phyloP scores from a whole-genome alignment of 2,329 filamentous ascomycete genomes.

The Sphaerulina populicola region DNA sequence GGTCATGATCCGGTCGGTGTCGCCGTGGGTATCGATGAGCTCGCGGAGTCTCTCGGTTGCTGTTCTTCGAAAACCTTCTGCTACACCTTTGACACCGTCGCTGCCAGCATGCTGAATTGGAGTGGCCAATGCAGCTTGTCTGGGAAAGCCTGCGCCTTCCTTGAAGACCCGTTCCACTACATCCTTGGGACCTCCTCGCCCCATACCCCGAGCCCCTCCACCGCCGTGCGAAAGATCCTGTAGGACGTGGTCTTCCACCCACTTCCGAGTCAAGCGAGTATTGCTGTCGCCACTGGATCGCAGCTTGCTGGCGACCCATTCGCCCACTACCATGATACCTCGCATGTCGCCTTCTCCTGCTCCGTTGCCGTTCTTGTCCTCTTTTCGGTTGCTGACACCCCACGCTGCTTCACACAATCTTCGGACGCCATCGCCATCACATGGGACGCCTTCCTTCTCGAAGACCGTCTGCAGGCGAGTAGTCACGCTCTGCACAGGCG shows the following conservation, averaged over 20 bases:
- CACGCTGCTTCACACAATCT: slow-evolving; percentile 75
- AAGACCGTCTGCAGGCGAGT: slow-evolving; percentile 75
- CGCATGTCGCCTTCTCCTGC: slow-evolving; percentile 67
- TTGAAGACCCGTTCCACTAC: slow-evolving; percentile 71
- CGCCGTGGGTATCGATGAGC: slow-evolving; percentile 71
- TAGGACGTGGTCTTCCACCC: slow-evolving; percentile 66
- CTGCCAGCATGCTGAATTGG: slow-evolving; percentile 16
- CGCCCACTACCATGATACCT: slow-evolving; percentile 75
- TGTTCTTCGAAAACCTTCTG: slow-evolving; percentile 62
- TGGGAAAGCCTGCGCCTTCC: slow-evolving; percentile 69
- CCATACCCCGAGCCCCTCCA: slow-evolving; percentile 61
- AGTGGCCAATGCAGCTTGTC: slow-evolving; percentile 30
- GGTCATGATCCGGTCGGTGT: slow-evolving; percentile 67
- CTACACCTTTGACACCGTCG: slow-evolving; percentile 51
- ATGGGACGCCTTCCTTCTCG: slow-evolving; percentile 76
- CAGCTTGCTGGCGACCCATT: slow-evolving; percentile 73
- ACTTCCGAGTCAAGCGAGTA: slow-evolving; percentile 58
- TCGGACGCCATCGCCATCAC: slow-evolving; percentile 80
- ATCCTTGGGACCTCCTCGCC: slow-evolving; percentile 63
- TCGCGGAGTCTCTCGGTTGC: slow-evolving; percentile 64
- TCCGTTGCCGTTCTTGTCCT: slow-evolving; percentile 46
- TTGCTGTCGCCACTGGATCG: slow-evolving; percentile 38
- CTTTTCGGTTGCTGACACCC: slow-evolving; percentile 66
- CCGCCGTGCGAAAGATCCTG: slow-evolving; percentile 61
- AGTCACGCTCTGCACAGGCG: slow-evolving; percentile 77